Percentiles rank a stretch among this genome's conserved stretches.
These are phyloP conservation scores for Saccharomycopsis fermentans DNA, from an alignment of 805 yeast genomes.

Conservation along the genomic window DNA sequence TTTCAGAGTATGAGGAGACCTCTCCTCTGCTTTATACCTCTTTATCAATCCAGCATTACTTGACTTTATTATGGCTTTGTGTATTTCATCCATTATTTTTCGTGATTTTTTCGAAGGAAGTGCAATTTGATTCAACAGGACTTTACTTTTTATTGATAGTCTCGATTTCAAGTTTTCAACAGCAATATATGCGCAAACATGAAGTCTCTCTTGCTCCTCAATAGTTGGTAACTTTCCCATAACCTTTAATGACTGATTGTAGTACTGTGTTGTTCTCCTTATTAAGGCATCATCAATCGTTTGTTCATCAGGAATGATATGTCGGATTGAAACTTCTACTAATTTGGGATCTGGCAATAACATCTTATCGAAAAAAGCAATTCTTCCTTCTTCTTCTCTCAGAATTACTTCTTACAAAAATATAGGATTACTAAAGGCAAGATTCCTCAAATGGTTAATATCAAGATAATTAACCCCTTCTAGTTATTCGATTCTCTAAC, in stretches of 20 bases:
- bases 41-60: background rate
- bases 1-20: background rate
- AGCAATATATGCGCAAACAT: constrained; percentile 56
- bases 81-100: constrained; percentile 23
- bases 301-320: background rate
- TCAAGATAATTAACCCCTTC: too few species aligned
- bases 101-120: constrained; percentile 36
- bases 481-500: too few species aligned
- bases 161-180: constrained; percentile 37
- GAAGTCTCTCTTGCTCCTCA: constrained; percentile 57
- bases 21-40: background rate
- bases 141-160: constrained; percentile 19
- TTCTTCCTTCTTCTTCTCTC: background rate
- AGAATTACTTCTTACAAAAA: too few species aligned
- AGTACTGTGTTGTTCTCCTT: constrained; percentile 2
- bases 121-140: constrained; percentile 34
- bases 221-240: constrained; percentile 31
- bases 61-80: background rate
- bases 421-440: too few species aligned
- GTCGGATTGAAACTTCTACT: constrained; percentile 1
- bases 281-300: constrained; percentile 2
- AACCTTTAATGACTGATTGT: background rate
- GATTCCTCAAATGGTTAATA: too few species aligned
- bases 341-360: background rate
- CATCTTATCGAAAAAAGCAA: background rate